Evolutionary conservation across 805 yeast species (phyloP), one percentile per base, ranked within the genome.

Genomic region (Ogataea philodendri): DNA sequence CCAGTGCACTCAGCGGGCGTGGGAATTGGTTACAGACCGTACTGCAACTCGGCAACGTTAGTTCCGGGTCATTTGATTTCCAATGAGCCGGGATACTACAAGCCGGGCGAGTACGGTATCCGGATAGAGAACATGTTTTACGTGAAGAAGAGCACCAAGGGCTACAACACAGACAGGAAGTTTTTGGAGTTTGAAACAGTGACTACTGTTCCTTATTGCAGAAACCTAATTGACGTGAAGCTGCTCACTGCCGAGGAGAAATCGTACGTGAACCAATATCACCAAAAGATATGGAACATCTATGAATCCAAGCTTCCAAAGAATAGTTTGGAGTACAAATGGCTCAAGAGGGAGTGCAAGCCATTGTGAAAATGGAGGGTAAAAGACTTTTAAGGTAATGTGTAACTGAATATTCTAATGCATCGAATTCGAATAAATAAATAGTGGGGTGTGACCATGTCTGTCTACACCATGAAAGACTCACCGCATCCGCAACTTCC

Each of bases 401-500:
- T 16, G 15, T 22, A 30, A 22, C 17, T n/a, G 20, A 30, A 15
- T 11, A 11, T 15, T 20, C 18, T 28, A 37, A 32, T 26, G 32
- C 30, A 26, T 33, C 27, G 25, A 26, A 15, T 19, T 14, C 17
- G 18, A 28, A 35, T 37, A 32, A 37, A 22, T 32, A 30, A 25
- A 23, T 23, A 13, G 23, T 9, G 13, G 13, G 15, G 27, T 18
- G 16, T n/a, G n/a, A n/a, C n/a, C n/a, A n/a, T 16, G 15, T 26
- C 13, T 11, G 24, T 22, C 35, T 66, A 89, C 7, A 90, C 96
- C 96, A 89, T 93, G 61, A 93, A 93, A 5, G 96, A 86, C 66
- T 93, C 98, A 36, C 98, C 98, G 62, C 98, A 93, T 9, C 98
- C 98, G 65, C 98, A 93, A 32, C 95, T 85, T 20, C 97, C 98